A percentile compares a stretch with the other conserved stretches of the same genome.
phyloP scores from a whole-genome alignment of 306 rosid species.

The Rosa rugosa region DNA sequence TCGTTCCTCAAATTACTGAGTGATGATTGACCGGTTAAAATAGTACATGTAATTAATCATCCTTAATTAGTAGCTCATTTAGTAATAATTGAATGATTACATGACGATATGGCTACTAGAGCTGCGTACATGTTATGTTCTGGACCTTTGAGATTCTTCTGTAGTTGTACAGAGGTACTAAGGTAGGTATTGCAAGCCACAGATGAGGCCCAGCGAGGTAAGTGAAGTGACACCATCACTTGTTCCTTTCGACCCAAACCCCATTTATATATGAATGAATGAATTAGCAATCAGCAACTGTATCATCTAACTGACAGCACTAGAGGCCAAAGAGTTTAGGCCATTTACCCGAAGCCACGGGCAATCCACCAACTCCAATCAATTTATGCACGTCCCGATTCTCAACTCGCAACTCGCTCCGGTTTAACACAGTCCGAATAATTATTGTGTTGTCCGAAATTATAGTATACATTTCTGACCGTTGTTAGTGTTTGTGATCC shows the following conservation, averaged over 20 bases:
- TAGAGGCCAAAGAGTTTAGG: not conserved
- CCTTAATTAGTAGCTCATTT: not conserved
- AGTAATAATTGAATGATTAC: not conserved
- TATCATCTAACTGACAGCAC: not conserved
- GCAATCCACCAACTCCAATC: not conserved
- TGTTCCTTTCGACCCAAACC: not conserved
- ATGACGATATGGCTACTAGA: not conserved
- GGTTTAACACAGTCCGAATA: not conserved
- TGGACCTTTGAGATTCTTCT: not conserved
- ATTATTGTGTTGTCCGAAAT: not conserved
- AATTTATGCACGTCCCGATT: not conserved
- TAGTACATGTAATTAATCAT: not conserved
- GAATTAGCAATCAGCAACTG: not conserved
- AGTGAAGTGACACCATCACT: not conserved
- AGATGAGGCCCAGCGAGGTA: not conserved
- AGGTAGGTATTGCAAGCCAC: not conserved
- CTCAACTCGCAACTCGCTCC: not conserved
- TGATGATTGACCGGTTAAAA: not conserved
- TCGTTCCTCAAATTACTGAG: not conserved
- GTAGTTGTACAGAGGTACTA: not conserved
- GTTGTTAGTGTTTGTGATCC: not conserved
- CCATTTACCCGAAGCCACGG: constrained; percentile 4
- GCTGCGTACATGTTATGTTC: not conserved
- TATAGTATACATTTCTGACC: no score
- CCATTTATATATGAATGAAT: not conserved